A percentile compares a stretch with the other conserved stretches of the same genome.
These are phyloP conservation scores for Penicillium canescens DNA, from an alignment of 495 filamentous ascomycete genomes.

Conservation along the genomic window DNA sequence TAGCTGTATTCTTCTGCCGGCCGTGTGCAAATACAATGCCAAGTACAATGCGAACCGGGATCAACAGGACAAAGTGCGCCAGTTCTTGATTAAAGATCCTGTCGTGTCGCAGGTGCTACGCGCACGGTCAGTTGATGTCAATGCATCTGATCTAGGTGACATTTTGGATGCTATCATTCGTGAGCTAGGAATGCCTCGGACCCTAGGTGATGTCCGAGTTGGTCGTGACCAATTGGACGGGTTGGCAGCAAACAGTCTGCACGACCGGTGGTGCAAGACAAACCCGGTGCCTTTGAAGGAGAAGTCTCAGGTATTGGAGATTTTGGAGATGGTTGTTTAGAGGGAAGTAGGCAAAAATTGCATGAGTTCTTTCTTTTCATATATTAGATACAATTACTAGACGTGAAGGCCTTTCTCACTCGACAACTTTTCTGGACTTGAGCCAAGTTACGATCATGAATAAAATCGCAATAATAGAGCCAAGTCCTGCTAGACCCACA, in stretches of 20 bases:
- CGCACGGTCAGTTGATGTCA: conserved; percentile 30
- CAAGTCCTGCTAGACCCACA: conserved; percentile 35
- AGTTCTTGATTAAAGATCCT: conserved; percentile 49
- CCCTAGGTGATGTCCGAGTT: conserved; percentile 55
- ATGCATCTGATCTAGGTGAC: conserved; percentile 51
- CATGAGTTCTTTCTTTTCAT: too few species aligned
- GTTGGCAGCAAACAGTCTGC: conserved; percentile 53
- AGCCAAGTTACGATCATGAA: conserved; percentile 18
- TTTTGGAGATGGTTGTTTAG: conserved; percentile 49
- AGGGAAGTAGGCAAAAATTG: background rate
- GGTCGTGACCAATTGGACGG: conserved; percentile 50
- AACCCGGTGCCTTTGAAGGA: conserved; percentile 52
- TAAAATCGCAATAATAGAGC: conserved; percentile 16
- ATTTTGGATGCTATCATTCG: conserved; percentile 55
- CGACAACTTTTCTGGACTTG: background rate
- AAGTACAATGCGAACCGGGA: conserved; percentile 44
- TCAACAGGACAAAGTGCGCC: conserved; percentile 46
- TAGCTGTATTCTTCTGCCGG: conserved; percentile 62
- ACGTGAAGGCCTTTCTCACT: too few species aligned
- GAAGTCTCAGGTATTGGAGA: conserved; percentile 55
- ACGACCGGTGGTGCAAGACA: conserved; percentile 49
- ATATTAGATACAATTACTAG: too few species aligned
- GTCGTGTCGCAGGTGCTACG: conserved; percentile 44
- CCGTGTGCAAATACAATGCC: conserved; percentile 61
- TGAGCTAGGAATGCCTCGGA: conserved; percentile 56